A percentile compares a stretch with the other conserved stretches of the same genome.
Conservation (phyloP, 768 basidiomycete species). For the Tephrocybe sp. region DNA sequence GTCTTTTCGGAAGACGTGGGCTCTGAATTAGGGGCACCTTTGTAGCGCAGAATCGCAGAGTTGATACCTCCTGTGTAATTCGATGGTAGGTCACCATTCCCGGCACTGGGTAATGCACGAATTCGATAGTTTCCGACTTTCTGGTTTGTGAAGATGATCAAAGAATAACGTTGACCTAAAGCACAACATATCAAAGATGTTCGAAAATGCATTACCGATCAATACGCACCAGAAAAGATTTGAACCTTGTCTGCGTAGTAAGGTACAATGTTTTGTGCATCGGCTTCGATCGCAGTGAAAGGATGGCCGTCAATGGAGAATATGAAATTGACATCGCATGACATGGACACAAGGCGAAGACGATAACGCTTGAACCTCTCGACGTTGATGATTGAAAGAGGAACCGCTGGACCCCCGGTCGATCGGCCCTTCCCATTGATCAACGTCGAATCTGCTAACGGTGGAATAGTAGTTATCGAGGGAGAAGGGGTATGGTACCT, state of each 20-base stretch:
- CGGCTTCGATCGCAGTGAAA: constrained; percentile 34
- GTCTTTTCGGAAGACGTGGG: constrained; percentile 4
- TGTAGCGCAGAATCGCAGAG: constrained; percentile 16
- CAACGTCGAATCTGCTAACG: constrained; percentile 31
- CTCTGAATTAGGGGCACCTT: constrained; percentile 8
- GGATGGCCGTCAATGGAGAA: constrained; percentile 13
- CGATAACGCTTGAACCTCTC: constrained; percentile 39
- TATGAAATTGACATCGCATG: constrained; percentile 38
- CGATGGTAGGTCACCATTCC: constrained; percentile 5
- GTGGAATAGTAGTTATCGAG: constrained; percentile 19
- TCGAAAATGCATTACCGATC: constrained; percentile 12
- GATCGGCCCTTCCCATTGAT: constrained; percentile 44
- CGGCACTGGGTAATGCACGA: constrained; percentile 18
- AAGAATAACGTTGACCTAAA: constrained; percentile 42
- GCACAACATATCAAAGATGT: neutral
- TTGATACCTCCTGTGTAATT: constrained; percentile 15
- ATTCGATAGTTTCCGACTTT: constrained; percentile 34
- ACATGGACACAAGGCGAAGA: constrained; percentile 43
- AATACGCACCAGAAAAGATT: constrained; percentile 23
- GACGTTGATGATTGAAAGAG: constrained; percentile 39
- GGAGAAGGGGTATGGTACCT: constrained; percentile 20
- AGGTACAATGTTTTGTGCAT: constrained; percentile 27
- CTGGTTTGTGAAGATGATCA: constrained; percentile 34
- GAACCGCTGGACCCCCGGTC: constrained; percentile 29
- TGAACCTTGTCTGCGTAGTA: constrained; percentile 28